Percentiles rank a stretch among this genome's conserved stretches.
phyloP scores from a whole-genome alignment of 495 filamentous ascomycete species.

The Astrothelium subdiscretum region DNA sequence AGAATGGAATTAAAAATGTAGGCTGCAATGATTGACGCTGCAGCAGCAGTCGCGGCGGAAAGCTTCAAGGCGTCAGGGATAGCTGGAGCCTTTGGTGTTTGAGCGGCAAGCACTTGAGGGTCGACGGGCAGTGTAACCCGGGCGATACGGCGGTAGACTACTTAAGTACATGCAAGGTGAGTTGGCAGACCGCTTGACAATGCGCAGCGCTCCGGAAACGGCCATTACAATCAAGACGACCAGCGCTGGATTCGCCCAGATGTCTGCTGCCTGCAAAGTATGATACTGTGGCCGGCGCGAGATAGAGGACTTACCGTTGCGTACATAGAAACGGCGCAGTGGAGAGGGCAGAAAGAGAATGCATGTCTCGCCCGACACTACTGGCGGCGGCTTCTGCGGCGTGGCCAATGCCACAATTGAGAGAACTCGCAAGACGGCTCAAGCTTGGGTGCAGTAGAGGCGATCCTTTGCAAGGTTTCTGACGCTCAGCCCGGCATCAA shows the following conservation, averaged over 20 bases:
- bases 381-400: neutral
- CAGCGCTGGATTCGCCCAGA: neutral
- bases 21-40: conserved; percentile 4
- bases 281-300: conserved; percentile 1
- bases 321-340: neutral
- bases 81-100: neutral
- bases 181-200: conserved; percentile 7
- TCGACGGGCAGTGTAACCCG: conserved; percentile 1
- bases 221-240: neutral
- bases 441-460: neutral
- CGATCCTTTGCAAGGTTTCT: conserved; percentile 1
- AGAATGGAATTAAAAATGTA: neutral
- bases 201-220: conserved; percentile 1
- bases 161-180: conserved; percentile 7
- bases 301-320: conserved; percentile 1
- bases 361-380: neutral
- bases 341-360: neutral
- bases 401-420: neutral
- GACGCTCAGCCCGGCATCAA: neutral
- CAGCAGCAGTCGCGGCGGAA: neutral
- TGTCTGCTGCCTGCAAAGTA: conserved; percentile 1
- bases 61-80: neutral
- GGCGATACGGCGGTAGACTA: conserved; percentile 5
- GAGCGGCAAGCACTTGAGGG: neutral
- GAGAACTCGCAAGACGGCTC: neutral